phyloP scores from a whole-genome alignment of 352 stramenopile genomes.

The Phytophthora pistaciae region DNA sequence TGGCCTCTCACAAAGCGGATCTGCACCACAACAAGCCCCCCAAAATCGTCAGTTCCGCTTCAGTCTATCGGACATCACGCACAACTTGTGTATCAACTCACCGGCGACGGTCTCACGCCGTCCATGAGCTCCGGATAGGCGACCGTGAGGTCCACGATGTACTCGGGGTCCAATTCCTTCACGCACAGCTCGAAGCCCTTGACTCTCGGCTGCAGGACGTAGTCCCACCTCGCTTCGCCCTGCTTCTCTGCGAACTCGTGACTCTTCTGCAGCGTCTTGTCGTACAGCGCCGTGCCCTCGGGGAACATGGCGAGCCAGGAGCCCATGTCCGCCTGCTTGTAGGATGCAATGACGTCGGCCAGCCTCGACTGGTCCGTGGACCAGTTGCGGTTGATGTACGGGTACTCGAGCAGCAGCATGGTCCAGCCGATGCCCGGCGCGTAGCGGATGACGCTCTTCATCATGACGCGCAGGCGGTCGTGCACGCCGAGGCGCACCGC shows the following conservation, averaged over 20 bases:
- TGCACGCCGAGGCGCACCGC: conserved; percentile 71
- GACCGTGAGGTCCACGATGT: conserved; percentile 79
- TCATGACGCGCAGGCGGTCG: conserved; percentile 81
- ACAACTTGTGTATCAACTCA: conserved; percentile 16
- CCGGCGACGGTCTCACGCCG: conserved; percentile 74
- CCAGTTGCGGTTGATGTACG: conserved; percentile 80
- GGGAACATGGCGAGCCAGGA: conserved; percentile 85
- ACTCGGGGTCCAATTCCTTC: conserved; percentile 71
- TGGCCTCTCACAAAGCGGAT: conserved; percentile 71
- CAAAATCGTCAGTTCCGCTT: neutral
- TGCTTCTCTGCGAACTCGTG: conserved; percentile 66
- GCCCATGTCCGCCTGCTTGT: conserved; percentile 53
- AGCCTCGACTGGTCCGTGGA: conserved; percentile 66
- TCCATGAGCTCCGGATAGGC: conserved; percentile 79
- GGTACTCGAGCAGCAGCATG: conserved; percentile 75
- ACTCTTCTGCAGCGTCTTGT: conserved; percentile 69
- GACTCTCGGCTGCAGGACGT: conserved; percentile 73
- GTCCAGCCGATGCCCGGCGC: conserved; percentile 73
- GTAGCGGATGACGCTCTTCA: conserved; percentile 75
- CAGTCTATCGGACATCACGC: neutral
- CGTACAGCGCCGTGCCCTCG: conserved; percentile 78
- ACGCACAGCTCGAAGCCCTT: conserved; percentile 77
- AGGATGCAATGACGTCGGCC: conserved; percentile 56
- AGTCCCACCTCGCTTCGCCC: conserved; percentile 61
- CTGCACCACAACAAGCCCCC: conserved; percentile 19